phyloP scores from a whole-genome alignment of 2,329 filamentous ascomycete genomes.

The Dendryphion nanum region DNA sequence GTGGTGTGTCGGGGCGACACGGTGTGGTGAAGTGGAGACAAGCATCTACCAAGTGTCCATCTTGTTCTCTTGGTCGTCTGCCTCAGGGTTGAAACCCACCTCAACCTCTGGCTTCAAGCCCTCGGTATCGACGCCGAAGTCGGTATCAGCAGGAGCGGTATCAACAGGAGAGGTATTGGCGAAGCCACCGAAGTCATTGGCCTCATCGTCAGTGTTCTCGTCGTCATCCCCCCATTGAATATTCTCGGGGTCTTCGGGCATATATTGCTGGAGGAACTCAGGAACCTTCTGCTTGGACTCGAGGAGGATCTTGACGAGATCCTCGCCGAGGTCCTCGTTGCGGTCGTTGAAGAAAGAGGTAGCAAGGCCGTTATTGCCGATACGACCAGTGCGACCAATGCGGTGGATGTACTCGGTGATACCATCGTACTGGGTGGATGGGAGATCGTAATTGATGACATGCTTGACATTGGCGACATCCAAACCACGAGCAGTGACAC shows the following conservation, averaged over 20 bases:
- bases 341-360: conserved; percentile 84
- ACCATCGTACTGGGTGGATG: conserved; percentile 71
- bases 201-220: conserved; percentile 20
- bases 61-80: conserved; percentile 16
- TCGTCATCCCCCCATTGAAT: conserved; percentile 50
- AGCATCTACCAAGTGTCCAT: conserved; percentile 25
- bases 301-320: conserved; percentile 76
- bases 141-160: conserved; percentile 6
- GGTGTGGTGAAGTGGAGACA: no score
- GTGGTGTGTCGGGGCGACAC: no score
- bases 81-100: conserved; percentile 2
- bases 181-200: conserved; percentile 10
- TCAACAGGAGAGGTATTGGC: conserved; percentile 7
- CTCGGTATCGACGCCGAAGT: conserved; percentile 3
- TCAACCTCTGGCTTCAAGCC: conserved; percentile 4
- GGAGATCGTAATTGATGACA: conserved; percentile 91
- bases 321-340: conserved; percentile 69
- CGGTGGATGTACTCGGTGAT: conserved; percentile 93
- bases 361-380: conserved; percentile 81
- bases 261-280: conserved; percentile 70
- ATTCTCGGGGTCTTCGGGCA: conserved; percentile 56
- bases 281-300: conserved; percentile 79
- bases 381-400: conserved; percentile 92
- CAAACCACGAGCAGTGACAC: conserved; percentile 82
- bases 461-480: conserved; percentile 85